A percentile compares a stretch with the other conserved stretches of the same genome.
These are phyloP conservation scores for Hypericum androsaemum DNA, from an alignment of 345 rosid species.

Conservation along the genomic window DNA sequence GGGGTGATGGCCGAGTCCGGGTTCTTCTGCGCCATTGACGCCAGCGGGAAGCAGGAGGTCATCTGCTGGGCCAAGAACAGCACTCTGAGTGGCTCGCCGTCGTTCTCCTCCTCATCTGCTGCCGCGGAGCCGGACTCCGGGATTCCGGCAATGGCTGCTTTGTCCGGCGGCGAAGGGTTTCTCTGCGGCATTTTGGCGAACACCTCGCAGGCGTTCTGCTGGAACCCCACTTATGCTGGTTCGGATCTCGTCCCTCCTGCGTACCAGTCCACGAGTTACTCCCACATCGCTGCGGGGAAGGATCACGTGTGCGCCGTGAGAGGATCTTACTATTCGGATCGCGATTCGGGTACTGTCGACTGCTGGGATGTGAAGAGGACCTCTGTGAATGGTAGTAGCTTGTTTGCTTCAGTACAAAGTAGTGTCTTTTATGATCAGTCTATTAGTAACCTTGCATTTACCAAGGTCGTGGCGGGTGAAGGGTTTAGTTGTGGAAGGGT, in stretches of 20 bases:
- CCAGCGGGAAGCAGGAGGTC: slow-evolving; percentile 72
- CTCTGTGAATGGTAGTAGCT: slow-evolving; percentile 17
- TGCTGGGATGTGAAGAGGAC: slow-evolving; percentile 59
- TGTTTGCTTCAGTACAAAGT: slow-evolving; percentile 28
- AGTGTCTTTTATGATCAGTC: slow-evolving; percentile 33
- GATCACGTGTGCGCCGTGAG: slow-evolving; percentile 77
- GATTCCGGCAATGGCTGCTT: slow-evolving; percentile 52
- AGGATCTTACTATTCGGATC: slow-evolving; percentile 69
- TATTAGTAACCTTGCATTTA: slow-evolving; percentile 39
- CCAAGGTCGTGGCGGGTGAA: slow-evolving; percentile 60
- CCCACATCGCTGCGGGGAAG: slow-evolving; percentile 74
- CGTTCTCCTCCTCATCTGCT: slow-evolving; percentile 18
- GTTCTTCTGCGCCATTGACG: slow-evolving; percentile 94
- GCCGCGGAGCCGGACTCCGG: slow-evolving; percentile 14
- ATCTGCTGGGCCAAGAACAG: slow-evolving; percentile 70
- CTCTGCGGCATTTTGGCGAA: slow-evolving; percentile 68
- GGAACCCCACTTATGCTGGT: slow-evolving; percentile 40
- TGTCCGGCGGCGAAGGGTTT: slow-evolving; percentile 72
- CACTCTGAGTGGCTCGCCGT: slow-evolving; percentile 26
- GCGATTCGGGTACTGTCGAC: slow-evolving; percentile 56
- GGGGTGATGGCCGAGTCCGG: slow-evolving; percentile 21
- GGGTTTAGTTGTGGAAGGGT: slow-evolving; percentile 81
- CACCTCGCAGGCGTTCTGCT: slow-evolving; percentile 61
- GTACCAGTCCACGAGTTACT: slow-evolving; percentile 47
- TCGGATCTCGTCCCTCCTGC: slow-evolving; percentile 54